Base-by-base conservation (phyloP, 352 stramenopile genomes). In the Peronospora belbahrii region DNA sequence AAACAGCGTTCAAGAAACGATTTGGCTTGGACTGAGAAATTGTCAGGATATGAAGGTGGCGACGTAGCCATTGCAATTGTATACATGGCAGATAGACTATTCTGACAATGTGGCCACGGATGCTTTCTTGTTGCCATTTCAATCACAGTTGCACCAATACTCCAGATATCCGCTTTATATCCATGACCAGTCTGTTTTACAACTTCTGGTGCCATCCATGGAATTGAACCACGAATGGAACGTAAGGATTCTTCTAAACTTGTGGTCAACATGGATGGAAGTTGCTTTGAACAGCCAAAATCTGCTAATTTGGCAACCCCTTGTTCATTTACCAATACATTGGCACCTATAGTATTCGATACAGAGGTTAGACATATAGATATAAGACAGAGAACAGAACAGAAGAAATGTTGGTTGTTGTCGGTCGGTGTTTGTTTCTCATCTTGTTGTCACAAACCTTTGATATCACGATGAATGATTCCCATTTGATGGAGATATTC, bases 381-480 rank as follows among this genome's bases (percentile, higher is more conserved):
- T n/a, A n/a, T n/a, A n/a, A n/a, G n/a, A n/a, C n/a, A n/a, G n/a
- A 27, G 1, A 20, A 39, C 6, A 31, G 4, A 6, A 24, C 6
- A 24, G 22, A n/a, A n/a, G n/a, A n/a, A n/a, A n/a, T n/a, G n/a
- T n/a, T n/a, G n/a, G n/a, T n/a, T n/a, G n/a, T n/a, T n/a, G n/a
- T n/a, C n/a, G n/a, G n/a, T n/a, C n/a, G n/a, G n/a, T n/a, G n/a
- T n/a, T n/a, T n/a, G n/a, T n/a, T n/a, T n/a, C n/a, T 18, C 5
- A 13, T 19, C 1, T 36, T 28, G 32, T 6, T 10, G 8, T 3
- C 6, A 24, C 36, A 28, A 35, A 75, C 71, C 77, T 69, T 97
- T 97, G 50, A 97, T 97, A 62, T 98, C 89, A 15, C 91, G 75
- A 56, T 98, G 90, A 25, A 97, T 83, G 39, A 97, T 94, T 14